Conservation (phyloP, 1,284 basidiomycete genomes). For the Pseudozyma sp. region DNA sequence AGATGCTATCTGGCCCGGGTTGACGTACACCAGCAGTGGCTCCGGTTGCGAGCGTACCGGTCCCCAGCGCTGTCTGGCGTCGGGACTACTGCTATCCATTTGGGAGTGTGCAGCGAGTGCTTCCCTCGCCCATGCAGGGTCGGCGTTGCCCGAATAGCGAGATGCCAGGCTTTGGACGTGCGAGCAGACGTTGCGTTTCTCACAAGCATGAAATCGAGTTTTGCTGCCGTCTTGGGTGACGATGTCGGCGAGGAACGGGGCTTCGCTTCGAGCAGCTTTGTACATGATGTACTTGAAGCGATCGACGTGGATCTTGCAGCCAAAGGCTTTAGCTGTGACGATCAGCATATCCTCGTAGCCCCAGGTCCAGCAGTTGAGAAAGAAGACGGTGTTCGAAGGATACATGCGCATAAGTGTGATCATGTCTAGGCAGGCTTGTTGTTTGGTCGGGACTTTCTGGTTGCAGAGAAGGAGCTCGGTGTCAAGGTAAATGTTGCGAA, state of each 20-base stretch:
- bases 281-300: constrained; percentile 83
- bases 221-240: constrained; percentile 75
- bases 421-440: constrained; percentile 73
- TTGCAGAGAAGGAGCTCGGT: constrained; percentile 74
- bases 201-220: constrained; percentile 91
- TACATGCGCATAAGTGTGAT: constrained; percentile 72
- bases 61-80: constrained; percentile 31
- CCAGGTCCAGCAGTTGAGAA: constrained; percentile 92
- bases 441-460: constrained; percentile 37
- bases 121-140: constrained; percentile 11
- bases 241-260: constrained; percentile 77
- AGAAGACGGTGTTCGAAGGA: constrained; percentile 79
- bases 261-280: constrained; percentile 71
- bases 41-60: constrained; percentile 21
- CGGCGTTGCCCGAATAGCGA: constrained; percentile 6
- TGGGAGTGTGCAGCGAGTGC: constrained; percentile 31
- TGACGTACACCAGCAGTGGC: constrained; percentile 44
- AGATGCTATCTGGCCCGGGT: constrained; percentile 66
- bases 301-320: constrained; percentile 83
- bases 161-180: constrained; percentile 21
- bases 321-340: constrained; percentile 48
- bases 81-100: constrained; percentile 28
- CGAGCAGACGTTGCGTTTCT: constrained; percentile 79
- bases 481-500: constrained; percentile 88
- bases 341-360: constrained; percentile 72